Percentiles rank a stretch among this genome's conserved stretches.
Conservation (phyloP, 345 rosid genomes). For the Lenwebbia sp. region DNA sequence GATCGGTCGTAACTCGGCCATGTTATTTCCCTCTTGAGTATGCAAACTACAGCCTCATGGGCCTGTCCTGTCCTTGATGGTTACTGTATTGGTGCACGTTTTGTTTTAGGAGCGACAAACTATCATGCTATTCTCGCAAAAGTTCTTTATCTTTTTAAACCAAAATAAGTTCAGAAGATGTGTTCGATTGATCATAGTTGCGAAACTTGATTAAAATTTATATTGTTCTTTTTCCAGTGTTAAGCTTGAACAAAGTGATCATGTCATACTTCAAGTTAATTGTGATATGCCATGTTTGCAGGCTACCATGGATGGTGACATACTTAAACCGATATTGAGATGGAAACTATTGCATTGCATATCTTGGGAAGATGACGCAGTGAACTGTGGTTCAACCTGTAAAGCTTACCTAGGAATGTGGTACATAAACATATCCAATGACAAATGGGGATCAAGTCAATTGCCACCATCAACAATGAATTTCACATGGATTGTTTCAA, state of each 20-base stretch:
- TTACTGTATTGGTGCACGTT: background rate
- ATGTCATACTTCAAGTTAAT: background rate
- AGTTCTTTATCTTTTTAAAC: background rate
- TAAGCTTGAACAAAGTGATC: background rate
- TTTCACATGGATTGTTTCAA: background rate
- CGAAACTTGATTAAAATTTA: background rate
- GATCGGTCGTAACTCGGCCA: background rate
- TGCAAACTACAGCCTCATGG: background rate
- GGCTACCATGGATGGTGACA: background rate
- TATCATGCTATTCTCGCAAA: background rate
- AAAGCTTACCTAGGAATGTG: background rate
- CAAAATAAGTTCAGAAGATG: background rate
- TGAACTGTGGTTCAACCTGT: background rate
- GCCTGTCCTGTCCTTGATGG: background rate
- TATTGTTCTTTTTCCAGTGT: background rate
- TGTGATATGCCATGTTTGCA: background rate
- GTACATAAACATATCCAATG: background rate
- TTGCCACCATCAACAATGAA: background rate
- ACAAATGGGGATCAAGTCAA: background rate
- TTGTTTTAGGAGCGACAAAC: background rate
- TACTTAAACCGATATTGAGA: background rate
- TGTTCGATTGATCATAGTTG: background rate
- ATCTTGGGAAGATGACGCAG: background rate
- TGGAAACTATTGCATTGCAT: background rate
- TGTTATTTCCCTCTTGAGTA: background rate